A percentile compares a stretch with the other conserved stretches of the same genome.
These are phyloP conservation scores for Priceomyces carsonii DNA, from an alignment of 805 yeast species.

Conservation along the genomic window DNA sequence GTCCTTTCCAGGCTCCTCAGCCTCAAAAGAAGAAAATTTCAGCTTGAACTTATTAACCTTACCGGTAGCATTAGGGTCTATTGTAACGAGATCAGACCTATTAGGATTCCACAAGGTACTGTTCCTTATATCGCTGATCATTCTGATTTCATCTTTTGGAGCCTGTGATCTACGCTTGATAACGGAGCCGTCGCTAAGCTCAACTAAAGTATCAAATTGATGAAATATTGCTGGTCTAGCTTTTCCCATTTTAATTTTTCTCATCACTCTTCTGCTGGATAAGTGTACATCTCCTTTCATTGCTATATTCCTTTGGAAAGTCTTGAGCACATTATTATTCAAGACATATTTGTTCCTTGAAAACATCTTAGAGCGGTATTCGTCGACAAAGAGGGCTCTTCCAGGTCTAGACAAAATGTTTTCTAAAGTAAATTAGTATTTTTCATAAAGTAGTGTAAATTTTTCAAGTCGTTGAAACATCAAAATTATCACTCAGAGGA, in stretches of 20 bases:
- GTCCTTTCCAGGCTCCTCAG: slow-evolving; percentile 22
- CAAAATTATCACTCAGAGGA: too few relatives aligned
- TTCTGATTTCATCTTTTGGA: slow-evolving; percentile 82
- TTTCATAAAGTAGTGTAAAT: slow-evolving; percentile 6
- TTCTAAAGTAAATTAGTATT: too few relatives aligned
- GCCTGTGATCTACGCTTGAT: slow-evolving; percentile 78
- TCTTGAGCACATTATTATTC: too few relatives aligned
- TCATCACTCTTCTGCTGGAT: slow-evolving; percentile 58
- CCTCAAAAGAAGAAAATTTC: slow-evolving; percentile 50
- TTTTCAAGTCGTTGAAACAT: slow-evolving; percentile 6
- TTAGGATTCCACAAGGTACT: slow-evolving; percentile 87
- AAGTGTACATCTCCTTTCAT: slow-evolving; percentile 42
- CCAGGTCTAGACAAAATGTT: too few relatives aligned
- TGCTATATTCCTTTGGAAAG: slow-evolving; percentile 14
- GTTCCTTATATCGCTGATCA: slow-evolving; percentile 87
- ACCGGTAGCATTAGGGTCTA: slow-evolving; percentile 84
- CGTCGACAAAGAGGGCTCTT: too few relatives aligned
- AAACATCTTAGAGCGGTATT: too few relatives aligned
- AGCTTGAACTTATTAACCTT: slow-evolving; percentile 73
- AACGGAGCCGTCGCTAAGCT: slow-evolving; percentile 93
- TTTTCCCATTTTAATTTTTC: slow-evolving; percentile 72
- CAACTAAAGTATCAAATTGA: slow-evolving; percentile 86
- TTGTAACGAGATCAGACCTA: slow-evolving; percentile 69
- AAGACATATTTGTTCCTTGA: too few relatives aligned
- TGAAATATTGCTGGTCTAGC: slow-evolving; percentile 93